Evolutionary conservation across 2,329 filamentous ascomycete species (phyloP).

Genomic region (Graphilbum fragrans): DNA sequence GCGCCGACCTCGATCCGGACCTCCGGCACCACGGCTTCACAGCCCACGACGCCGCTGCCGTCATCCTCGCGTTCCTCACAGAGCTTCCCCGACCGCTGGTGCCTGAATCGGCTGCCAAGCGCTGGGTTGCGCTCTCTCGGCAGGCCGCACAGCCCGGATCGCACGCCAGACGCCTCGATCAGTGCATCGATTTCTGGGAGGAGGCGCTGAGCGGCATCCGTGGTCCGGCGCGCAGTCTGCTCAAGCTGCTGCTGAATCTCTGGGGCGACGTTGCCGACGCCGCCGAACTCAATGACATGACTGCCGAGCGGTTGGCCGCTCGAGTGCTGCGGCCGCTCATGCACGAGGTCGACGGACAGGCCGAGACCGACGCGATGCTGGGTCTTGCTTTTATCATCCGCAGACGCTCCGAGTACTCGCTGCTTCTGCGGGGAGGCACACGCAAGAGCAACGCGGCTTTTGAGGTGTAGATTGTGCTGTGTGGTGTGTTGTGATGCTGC

Average conservation of each 20-base stretch:
- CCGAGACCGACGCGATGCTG: constrained; percentile 28
- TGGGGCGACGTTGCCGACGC: constrained; percentile 28
- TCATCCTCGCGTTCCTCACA: constrained; percentile 25
- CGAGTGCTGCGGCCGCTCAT: constrained; percentile 26
- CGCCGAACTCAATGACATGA: constrained; percentile 28
- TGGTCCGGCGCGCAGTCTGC: constrained; percentile 22
- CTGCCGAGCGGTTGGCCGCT: constrained; percentile 27
- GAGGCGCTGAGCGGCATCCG: constrained; percentile 27
- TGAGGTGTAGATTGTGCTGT: too few species aligned
- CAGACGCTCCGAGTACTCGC: constrained; percentile 26
- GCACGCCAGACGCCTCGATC: constrained; percentile 22
- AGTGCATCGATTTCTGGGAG: constrained; percentile 34
- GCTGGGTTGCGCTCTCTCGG: constrained; percentile 27
- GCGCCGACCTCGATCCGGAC: constrained; percentile 23
- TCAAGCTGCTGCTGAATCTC: constrained; percentile 30
- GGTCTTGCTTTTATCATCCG: constrained; percentile 30
- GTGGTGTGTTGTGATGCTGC: not conserved
- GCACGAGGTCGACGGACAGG: constrained; percentile 16
- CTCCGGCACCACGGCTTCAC: constrained; percentile 14
- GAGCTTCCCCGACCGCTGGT: constrained; percentile 26
- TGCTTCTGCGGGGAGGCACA: constrained; percentile 16
- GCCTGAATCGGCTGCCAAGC: constrained; percentile 22
- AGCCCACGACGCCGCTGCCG: constrained; percentile 27
- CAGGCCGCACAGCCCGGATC: constrained; percentile 24
- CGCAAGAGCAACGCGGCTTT: too few species aligned